A percentile compares a stretch with the other conserved stretches of the same genome.
Evolutionary conservation across 2,329 filamentous ascomycete species (phyloP).

Genomic region (Plenodomus biglobosus): DNA sequence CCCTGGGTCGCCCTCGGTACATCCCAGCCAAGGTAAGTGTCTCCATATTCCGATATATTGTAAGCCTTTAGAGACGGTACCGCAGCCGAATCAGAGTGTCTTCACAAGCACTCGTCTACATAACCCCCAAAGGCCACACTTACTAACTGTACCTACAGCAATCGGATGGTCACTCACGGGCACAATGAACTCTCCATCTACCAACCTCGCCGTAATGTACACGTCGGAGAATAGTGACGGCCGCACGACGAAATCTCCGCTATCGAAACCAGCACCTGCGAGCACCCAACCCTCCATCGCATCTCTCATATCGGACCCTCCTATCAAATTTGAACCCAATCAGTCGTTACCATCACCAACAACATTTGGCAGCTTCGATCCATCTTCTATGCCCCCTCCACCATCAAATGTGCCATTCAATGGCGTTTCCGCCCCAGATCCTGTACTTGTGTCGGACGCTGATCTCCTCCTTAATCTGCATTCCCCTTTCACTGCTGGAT

Average conservation of each 20-base stretch:
- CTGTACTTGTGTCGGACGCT: constrained; percentile 47
- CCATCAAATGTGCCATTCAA: constrained; percentile 31
- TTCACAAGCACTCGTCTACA: too few relatives aligned
- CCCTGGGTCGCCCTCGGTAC: constrained; percentile 51
- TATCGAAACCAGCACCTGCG: constrained; percentile 22
- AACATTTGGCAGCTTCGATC: constrained; percentile 27
- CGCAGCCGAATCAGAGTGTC: too few relatives aligned
- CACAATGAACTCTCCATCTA: constrained; percentile 81
- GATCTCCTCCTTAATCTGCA: constrained; percentile 55
- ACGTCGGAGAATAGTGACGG: constrained; percentile 53
- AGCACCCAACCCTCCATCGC: constrained; percentile 34
- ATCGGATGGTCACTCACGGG: constrained; percentile 89
- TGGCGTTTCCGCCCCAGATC: constrained; percentile 28
- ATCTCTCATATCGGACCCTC: constrained; percentile 32
- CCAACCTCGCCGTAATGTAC: constrained; percentile 80
- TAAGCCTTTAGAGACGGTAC: too few relatives aligned
- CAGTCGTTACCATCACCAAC: constrained; percentile 27
- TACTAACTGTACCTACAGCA: constrained; percentile 43
- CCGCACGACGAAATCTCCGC: constrained; percentile 23
- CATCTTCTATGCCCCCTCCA: constrained; percentile 37
- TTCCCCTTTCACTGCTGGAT: constrained; percentile 46
- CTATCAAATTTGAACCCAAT: constrained; percentile 31
- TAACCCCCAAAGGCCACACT: too few relatives aligned
- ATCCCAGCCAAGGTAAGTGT: constrained; percentile 53
- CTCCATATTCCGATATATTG: background rate